Base-by-base conservation (phyloP, 306 rosid species). In the Cercis canadensis region DNA sequence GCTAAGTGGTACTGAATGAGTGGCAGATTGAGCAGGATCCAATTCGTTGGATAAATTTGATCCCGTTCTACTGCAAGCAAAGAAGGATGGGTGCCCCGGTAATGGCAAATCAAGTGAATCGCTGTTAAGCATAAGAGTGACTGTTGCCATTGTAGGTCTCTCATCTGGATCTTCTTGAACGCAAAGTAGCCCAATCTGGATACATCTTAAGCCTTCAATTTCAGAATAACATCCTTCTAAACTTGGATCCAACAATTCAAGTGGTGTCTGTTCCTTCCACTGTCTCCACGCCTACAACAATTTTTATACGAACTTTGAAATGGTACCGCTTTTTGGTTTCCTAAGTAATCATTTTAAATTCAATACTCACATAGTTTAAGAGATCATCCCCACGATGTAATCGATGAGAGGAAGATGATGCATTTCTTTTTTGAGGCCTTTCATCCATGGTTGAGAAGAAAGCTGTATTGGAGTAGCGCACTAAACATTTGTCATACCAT, bases 141-240 rank as follows among this genome's bases (percentile, higher is more conserved):
- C 37, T 3, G 34, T 4, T 7, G 76, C 39, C 75, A 86, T 83
- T 2, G 80, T 61, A 8, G 90, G 90, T 44, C 86, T 78, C 3
- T 61, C 76, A 15, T 32, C 21, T 31, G 72, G 86, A 43, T 75
- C 75, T 21, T 79, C 70, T 36, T 83, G 86, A 9, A 80, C 84
- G n/a, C 87, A 78, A 10, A 80, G 63, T 67, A 86, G 82, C 19
- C 84, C 86, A 12, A 86, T 69, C 0, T 83, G 75, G 18, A 83
- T 74, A 43, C 86, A 78, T n/a, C 15, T 56, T 6, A 75, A 11
- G 5, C 70, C 76, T 64, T 86, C 84, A 0, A 1, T 39, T 6
- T 15, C 11, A 1, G 4, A 50, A 66, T 43, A 60, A 1, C 17
- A 7, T 45, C 68, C 79, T 65, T 31, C 61, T 40, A 86, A 57